Base-by-base conservation (phyloP, 2,329 filamentous ascomycete species). In the Chaetothyriales sp. region DNA sequence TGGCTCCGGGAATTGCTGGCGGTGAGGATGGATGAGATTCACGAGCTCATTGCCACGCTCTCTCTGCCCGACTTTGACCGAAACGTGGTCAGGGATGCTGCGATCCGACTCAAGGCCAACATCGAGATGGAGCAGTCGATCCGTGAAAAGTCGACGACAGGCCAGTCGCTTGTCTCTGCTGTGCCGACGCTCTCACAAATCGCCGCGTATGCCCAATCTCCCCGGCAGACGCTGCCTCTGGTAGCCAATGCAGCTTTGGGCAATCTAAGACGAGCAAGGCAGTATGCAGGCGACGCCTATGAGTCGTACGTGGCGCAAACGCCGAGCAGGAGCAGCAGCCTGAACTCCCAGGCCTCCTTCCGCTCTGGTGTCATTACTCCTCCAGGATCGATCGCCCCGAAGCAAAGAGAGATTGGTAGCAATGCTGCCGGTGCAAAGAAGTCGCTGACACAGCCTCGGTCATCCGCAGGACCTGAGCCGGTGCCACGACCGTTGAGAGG, bases 121-220 rank as follows among this genome's bases (percentile, higher is more conserved):
- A 74, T 98, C 36, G 87, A 96, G 65, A 98, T 98, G 92, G 90
- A 98, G 66, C 86, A 93, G 64, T 87, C 95, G 65, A 89, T 95
- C 68, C 86, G 87, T 48, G 90, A 96, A 66, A 79, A 92, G 53
- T 18, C 20, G 19, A 47, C 22, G 81, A 83, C 49, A 81, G 81
- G 78, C 12, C 83, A 80, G 6, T 72, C 78, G 25, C 74, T 82
- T 54, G 68, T 73, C 18, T 66, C 71, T 53, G 78, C 74, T 49
- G 73, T 92, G 59, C 84, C 86, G 3, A 86, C 84, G 43, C 77
- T 95, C 43, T 83, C 86, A 1, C 83, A 83, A 46, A 78, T 86
- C 28, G 81, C 89, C 46, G 80, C 79, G 57, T 80, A 89, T 56
- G 83, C 86, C 9, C 80, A 83, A 4, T 84, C 86, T 1, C 90